Evolutionary conservation across 208 protist species (phyloP).

Genomic region (Leishmania mexicana): DNA sequence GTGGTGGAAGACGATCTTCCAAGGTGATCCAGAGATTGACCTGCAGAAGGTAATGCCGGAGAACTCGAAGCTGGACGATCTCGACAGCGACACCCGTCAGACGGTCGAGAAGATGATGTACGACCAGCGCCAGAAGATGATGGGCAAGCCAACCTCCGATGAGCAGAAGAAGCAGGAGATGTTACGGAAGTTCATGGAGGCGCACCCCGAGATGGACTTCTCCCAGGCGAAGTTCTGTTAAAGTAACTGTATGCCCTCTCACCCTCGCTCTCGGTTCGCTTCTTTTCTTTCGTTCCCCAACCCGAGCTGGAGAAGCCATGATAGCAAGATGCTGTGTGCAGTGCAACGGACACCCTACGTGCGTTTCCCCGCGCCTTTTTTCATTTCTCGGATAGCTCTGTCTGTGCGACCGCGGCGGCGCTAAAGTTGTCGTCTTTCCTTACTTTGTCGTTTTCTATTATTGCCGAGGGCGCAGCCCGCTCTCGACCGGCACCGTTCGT

Average conservation of each 20-base stretch:
- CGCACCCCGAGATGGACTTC: conserved; percentile 96
- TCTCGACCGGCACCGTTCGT: neutral
- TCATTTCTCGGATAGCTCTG: neutral
- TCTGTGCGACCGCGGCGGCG: neutral
- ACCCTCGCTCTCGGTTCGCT: neutral
- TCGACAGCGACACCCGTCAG: conserved; percentile 94
- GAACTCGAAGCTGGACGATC: conserved; percentile 95
- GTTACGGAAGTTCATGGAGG: conserved; percentile 94
- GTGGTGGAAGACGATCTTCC: conserved; percentile 93
- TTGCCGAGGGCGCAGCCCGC: neutral
- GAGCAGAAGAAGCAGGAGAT: conserved; percentile 95
- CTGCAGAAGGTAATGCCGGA: conserved; percentile 94
- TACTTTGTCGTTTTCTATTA: conserved; percentile 2
- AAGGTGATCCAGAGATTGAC: conserved; percentile 91
- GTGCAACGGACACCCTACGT: neutral
- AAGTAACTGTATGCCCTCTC: conserved; percentile 13
- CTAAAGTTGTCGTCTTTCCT: neutral
- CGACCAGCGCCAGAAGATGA: conserved; percentile 94
- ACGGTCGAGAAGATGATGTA: conserved; percentile 98
- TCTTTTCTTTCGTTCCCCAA: neutral
- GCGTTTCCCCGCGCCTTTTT: neutral
- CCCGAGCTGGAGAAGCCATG: no score
- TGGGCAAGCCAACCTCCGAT: conserved; percentile 94
- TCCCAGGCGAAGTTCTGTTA: conserved; percentile 95
- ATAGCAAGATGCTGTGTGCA: neutral